Evolutionary conservation across 768 basidiomycete genomes (phyloP).

Genomic region (Psilocybe cubensis): DNA sequence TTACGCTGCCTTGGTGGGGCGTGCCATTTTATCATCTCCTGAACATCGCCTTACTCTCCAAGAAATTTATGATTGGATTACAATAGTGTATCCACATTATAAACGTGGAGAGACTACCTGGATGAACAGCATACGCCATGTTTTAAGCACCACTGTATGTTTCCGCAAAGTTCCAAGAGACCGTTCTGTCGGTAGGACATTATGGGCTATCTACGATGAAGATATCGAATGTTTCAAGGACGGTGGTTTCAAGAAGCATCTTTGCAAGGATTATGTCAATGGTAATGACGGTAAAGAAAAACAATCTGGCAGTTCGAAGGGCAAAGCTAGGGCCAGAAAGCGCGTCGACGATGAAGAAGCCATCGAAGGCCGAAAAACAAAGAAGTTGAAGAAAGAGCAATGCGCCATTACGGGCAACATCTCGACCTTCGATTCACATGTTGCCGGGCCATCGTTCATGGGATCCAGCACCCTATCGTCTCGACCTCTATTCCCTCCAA

Average conservation of each 20-base stretch:
- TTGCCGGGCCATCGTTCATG: conserved; percentile 27
- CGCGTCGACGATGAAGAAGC: conserved; percentile 42
- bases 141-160: conserved; percentile 88
- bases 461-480: conserved; percentile 30
- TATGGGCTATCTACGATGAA: conserved; percentile 87
- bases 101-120: conserved; percentile 93
- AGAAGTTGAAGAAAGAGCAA: conserved; percentile 49
- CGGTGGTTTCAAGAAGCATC: conserved; percentile 78
- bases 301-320: conserved; percentile 25
- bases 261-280: conserved; percentile 51
- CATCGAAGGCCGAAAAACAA: conserved; percentile 44
- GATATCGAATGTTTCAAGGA: conserved; percentile 83
- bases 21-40: conserved; percentile 86
- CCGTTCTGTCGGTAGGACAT: conserved; percentile 76
- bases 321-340: conserved; percentile 39
- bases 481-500: conserved; percentile 52
- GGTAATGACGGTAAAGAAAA: conserved; percentile 38
- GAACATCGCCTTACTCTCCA: conserved; percentile 87
- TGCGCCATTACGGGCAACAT: conserved; percentile 20
- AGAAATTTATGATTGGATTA: conserved; percentile 97
- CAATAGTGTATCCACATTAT: conserved; percentile 91
- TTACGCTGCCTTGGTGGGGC: conserved; percentile 95
- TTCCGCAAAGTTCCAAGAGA: conserved; percentile 87
- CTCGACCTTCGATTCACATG: conserved; percentile 23
- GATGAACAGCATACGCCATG: conserved; percentile 99